Base-by-base conservation (phyloP, 1,284 basidiomycete genomes). In the Malassezia vespertilionis region DNA sequence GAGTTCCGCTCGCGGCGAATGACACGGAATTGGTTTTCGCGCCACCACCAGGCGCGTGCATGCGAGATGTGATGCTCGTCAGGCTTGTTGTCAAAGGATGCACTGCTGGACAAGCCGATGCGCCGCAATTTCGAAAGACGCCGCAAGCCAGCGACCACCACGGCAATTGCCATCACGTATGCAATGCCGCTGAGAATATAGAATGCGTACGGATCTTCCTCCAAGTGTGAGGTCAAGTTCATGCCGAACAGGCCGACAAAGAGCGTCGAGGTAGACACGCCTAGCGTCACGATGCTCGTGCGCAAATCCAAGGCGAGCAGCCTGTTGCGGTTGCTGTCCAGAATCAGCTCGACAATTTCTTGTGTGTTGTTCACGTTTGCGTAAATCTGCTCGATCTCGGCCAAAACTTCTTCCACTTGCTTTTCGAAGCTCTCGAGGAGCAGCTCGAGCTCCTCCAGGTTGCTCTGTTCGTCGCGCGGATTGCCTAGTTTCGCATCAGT, bases 301-400 rank as follows among this genome's bases (percentile, higher is more conserved):
- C 82, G 82, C 36, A 97, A 77, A 70, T 96, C 91, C 20, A 96
- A 77, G 20, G 88, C 86, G 12, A 96, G 76, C 11, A 97, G 76
- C 3, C 84, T 80, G 69, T 97, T 97, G 37, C 91, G 83, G 73
- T 93, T 93, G 47, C 88, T 86, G 71, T 97, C 91, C 36, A 97
- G 78, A 65, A 96, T 90, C 47, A 97, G 78, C 72, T 97, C 91
- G 5, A 93, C 87, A 40, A 96, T 91, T 72, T 96, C 90, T 74
- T 95, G 89, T 0, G 90, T 96, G 14, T 86, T 88, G 74, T 86
- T 83, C 44, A 96, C 86, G 67, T 67, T 63, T 9, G 52, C 52
- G 21, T 51, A 40, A 20, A 66, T 56, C 17, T 57, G 55, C 8
- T 53, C 55, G 8, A 60, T 57, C 44, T 67, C 58, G 1, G 54